Evolutionary conservation across 805 yeast genomes (phyloP), one percentile per base, ranked within the genome.

Genomic region (Saccharomycopsis malanga): DNA sequence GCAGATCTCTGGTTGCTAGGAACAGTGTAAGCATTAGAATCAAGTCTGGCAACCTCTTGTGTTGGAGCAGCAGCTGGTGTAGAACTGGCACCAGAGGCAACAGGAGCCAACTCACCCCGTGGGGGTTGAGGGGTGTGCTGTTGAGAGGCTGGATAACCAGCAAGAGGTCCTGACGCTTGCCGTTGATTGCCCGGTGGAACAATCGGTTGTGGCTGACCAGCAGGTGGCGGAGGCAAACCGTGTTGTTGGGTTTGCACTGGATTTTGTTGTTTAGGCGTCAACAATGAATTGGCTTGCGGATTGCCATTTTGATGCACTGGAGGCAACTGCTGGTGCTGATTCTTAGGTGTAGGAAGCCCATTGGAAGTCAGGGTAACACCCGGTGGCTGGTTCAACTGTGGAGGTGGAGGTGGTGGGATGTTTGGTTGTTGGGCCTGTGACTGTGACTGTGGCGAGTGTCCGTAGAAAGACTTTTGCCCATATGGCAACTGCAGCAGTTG

Each of bases 1-100:
- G 53, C 47, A 15, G 72, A 67, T 47, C 70, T 62, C 50, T 64
- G 70, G 21, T 56, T 55, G 23, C 56, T 62, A 42, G 72, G 72
- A 23, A 69, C 72, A 15, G 52, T 40, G 36, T 34, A 40, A 20
- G 27, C 9, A 22, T 42, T 40, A 6, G 54, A 35, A 18, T 42
- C 45, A 15, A 39, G 36, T 24, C 38, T 39, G 23, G 45, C 45
- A 24, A 50, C 47, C 34, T 44, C 48, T n/a, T 41, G 44, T 7
- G 23, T 27, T 12, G 37, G 36, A 7, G 24, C 44, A 22, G 44
- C 37, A 15, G 21, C 37, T 24, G 34, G 45, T 10, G 45, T 39
- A 24, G 32, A n/a, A 34, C 30, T 43, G 17, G 27, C 42, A 17
- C 51, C 53, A 23, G 58, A 37, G n/a, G 46, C 42, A 34, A 38